phyloP scores from a whole-genome alignment of 2,329 filamentous ascomycete species.

The Orbilia oligospora region DNA sequence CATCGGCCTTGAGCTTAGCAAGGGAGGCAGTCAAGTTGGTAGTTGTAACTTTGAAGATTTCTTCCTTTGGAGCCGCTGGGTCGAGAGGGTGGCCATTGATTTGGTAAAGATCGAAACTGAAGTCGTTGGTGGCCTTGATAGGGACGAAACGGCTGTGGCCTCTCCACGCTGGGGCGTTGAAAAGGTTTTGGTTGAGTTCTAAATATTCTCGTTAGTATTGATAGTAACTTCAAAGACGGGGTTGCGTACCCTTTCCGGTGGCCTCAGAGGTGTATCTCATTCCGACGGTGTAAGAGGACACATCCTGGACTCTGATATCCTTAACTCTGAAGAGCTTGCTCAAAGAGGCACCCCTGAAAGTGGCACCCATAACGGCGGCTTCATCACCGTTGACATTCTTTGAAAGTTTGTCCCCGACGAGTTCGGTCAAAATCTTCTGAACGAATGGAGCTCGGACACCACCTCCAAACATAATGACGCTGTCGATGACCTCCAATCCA shows the following conservation, averaged over 20 bases:
- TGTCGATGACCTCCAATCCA: conserved; percentile 82
- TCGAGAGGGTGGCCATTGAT: conserved; percentile 64
- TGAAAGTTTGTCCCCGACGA: conserved; percentile 83
- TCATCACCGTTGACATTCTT: conserved; percentile 98
- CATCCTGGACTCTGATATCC: conserved; percentile 89
- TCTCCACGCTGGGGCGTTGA: conserved; percentile 81
- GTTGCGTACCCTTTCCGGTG: conserved; percentile 61
- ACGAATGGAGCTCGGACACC: conserved; percentile 93
- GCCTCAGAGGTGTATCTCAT: conserved; percentile 81
- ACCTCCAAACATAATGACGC: conserved; percentile 93
- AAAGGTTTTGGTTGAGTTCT: conserved; percentile 83
- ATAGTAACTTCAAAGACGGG: neutral
- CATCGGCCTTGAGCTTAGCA: conserved; percentile 81
- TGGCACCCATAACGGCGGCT: conserved; percentile 94
- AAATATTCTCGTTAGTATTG: conserved; percentile 21
- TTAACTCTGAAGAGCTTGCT: conserved; percentile 98
- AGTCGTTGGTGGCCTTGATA: conserved; percentile 82
- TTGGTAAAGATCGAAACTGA: conserved; percentile 72
- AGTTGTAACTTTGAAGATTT: conserved; percentile 78
- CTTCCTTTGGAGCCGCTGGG: conserved; percentile 69
- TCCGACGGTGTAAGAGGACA: conserved; percentile 79
- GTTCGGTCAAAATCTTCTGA: conserved; percentile 85
- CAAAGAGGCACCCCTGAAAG: conserved; percentile 90
- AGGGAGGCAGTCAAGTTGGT: conserved; percentile 89
- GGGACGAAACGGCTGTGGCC: conserved; percentile 86